Conservation (phyloP, 495 filamentous ascomycete species). For the Podospora australis region DNA sequence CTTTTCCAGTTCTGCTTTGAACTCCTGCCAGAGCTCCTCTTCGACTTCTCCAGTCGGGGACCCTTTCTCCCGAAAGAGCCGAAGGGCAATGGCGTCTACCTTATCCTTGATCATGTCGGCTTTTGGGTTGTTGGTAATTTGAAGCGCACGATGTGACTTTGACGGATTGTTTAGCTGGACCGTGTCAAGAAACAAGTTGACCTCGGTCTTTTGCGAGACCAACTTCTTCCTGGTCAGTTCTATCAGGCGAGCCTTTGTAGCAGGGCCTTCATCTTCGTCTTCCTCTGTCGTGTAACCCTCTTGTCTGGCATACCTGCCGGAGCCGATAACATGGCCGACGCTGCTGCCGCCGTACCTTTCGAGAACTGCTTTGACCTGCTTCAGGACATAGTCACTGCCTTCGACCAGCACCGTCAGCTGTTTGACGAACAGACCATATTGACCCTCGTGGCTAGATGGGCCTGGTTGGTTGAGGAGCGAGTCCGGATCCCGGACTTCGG, state of each 20-base stretch:
- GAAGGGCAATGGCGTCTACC: constrained; percentile 44
- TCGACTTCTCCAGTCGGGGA: constrained; percentile 32
- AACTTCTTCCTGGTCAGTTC: constrained; percentile 32
- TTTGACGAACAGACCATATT: constrained; percentile 30
- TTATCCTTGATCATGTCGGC: constrained; percentile 42
- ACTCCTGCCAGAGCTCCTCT: constrained; percentile 48
- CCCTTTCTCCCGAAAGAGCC: constrained; percentile 34
- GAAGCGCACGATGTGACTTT: constrained; percentile 22
- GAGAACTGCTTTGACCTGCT: constrained; percentile 42
- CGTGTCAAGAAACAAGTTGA: constrained; percentile 42
- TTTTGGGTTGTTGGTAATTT: constrained; percentile 16
- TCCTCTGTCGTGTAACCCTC: too few species aligned
- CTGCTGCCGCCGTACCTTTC: constrained; percentile 25
- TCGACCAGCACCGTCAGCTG: constrained; percentile 40
- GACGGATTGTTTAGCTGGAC: constrained; percentile 37
- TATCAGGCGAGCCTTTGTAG: constrained; percentile 27
- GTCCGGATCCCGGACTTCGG: constrained; percentile 42
- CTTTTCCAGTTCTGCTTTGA: constrained; percentile 44
- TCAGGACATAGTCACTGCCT: constrained; percentile 43
- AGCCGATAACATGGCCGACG: constrained; percentile 8
- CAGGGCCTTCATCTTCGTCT: constrained; percentile 22
- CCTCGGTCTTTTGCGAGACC: constrained; percentile 33
- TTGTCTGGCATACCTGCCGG: too few species aligned
- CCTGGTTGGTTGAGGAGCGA: constrained; percentile 37
- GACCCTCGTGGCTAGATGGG: constrained; percentile 9